A percentile compares a stretch with the other conserved stretches of the same genome.
phyloP scores from a whole-genome alignment of 2,329 filamentous ascomycete species.

The Neopestalotiopsis rosae region DNA sequence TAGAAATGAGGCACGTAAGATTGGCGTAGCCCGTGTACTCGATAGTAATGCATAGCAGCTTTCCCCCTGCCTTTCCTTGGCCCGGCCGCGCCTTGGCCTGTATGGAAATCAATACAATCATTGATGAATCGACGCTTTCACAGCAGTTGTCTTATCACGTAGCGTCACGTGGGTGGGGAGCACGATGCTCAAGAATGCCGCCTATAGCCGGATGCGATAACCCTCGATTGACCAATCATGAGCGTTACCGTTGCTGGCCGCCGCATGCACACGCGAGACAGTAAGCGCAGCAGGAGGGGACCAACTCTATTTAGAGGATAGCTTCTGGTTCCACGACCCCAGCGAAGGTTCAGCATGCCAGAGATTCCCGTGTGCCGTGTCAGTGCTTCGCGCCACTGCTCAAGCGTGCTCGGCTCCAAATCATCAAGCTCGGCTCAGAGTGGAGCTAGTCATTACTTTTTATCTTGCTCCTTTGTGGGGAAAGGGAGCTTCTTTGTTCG shows the following conservation, averaged over 20 bases:
- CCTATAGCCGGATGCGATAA: constrained; percentile 33
- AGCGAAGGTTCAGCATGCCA: not conserved
- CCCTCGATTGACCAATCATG: constrained; percentile 36
- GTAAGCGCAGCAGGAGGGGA: not conserved
- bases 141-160: constrained; percentile 31
- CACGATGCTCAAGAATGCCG: constrained; percentile 34
- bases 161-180: constrained; percentile 34
- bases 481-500: not conserved
- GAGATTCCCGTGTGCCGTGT: not conserved
- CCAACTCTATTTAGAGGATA: constrained; percentile 11
- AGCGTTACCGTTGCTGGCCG: constrained; percentile 24
- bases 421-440: constrained; percentile 19
- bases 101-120: constrained; percentile 28
- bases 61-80: not conserved
- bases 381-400: not conserved
- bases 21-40: not conserved
- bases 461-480: constrained; percentile 2
- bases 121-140: constrained; percentile 30
- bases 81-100: constrained; percentile 19
- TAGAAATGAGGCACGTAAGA: not conserved
- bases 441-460: constrained; percentile 13
- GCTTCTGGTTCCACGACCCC: not conserved
- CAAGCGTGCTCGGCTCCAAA: constrained; percentile 13
- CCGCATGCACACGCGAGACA: not conserved
- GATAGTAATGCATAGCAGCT: constrained; percentile 4